Conservation (phyloP, 805 yeast species). For the Candida chilensis region DNA sequence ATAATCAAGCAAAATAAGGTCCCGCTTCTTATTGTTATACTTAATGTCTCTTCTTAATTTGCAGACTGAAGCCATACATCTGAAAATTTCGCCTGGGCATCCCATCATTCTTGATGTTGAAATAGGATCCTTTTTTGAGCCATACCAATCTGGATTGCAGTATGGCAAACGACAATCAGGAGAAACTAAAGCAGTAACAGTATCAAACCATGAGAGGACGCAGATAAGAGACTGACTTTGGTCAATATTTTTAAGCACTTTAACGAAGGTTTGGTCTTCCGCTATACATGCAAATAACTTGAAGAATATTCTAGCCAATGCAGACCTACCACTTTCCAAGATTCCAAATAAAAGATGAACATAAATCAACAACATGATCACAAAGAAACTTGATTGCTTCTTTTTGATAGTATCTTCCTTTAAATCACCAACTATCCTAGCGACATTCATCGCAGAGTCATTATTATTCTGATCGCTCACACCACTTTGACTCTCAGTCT, state of each 20-base stretch:
- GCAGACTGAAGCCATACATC: slow-evolving; percentile 35
- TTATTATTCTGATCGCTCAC: slow-evolving; percentile 6
- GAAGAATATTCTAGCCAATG: slow-evolving; percentile 37
- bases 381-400: slow-evolving; percentile 30
- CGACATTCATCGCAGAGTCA: slow-evolving; percentile 13
- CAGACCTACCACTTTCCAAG: slow-evolving; percentile 45
- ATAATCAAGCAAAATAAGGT: slow-evolving; percentile 11
- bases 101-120: slow-evolving; percentile 50
- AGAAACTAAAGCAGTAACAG: slow-evolving; percentile 44
- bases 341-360: slow-evolving; percentile 47
- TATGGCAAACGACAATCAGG: slow-evolving; percentile 49
- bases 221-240: slow-evolving; percentile 39
- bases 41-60: slow-evolving; percentile 16
- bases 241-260: slow-evolving; percentile 33
- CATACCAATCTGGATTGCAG: slow-evolving; percentile 46
- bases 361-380: slow-evolving; percentile 40
- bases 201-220: slow-evolving; percentile 53
- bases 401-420: slow-evolving; percentile 22
- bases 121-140: slow-evolving; percentile 25
- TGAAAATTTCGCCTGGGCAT: slow-evolving; percentile 50
- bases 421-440: slow-evolving; percentile 21
- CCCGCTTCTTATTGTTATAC: slow-evolving; percentile 6
- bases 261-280: slow-evolving; percentile 30
- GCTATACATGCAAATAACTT: slow-evolving; percentile 42
- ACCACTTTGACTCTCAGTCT: slow-evolving; percentile 3